A percentile compares a stretch with the other conserved stretches of the same genome.
Conservation (phyloP, 179 eudicot species). For the Beta corolliflora region DNA sequence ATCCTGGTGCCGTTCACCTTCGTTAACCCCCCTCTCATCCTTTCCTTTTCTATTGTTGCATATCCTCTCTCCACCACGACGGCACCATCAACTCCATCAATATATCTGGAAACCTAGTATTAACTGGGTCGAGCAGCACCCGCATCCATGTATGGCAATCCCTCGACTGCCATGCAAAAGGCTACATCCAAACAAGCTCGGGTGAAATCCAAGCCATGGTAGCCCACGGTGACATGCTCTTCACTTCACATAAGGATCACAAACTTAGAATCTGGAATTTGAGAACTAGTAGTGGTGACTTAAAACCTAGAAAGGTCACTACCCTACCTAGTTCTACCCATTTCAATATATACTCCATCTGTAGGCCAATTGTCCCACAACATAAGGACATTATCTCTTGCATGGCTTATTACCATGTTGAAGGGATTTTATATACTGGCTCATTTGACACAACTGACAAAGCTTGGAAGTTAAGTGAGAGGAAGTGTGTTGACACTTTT, state of each 20-base stretch:
- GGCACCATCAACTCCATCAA: slow-evolving; percentile 46
- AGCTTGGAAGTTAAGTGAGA: slow-evolving; percentile 52
- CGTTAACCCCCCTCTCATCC: slow-evolving; percentile 38
- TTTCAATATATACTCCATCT: slow-evolving; percentile 1
- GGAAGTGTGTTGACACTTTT: slow-evolving; percentile 51
- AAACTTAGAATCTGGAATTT: slow-evolving; percentile 48
- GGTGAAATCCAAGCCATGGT: slow-evolving; percentile 49
- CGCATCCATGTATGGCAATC: slow-evolving; percentile 54
- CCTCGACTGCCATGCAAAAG: slow-evolving; percentile 49
- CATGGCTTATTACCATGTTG: slow-evolving; percentile 59
- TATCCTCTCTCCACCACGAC: slow-evolving; percentile 49
- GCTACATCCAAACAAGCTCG: slow-evolving; percentile 39
- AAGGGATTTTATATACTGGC: slow-evolving; percentile 55
- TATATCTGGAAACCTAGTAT: slow-evolving; percentile 34
- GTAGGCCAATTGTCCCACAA: slow-evolving; percentile 10
- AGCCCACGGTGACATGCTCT: slow-evolving; percentile 44
- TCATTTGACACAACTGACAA: slow-evolving; percentile 54
- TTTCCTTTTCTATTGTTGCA: slow-evolving; percentile 49
- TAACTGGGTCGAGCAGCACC: slow-evolving; percentile 54
- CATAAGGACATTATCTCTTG: slow-evolving; percentile 54
- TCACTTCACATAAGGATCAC: slow-evolving; percentile 54
- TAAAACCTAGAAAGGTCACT: slow-evolving; percentile 12
- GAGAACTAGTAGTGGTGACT: neutral
- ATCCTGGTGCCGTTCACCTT: slow-evolving; percentile 42
- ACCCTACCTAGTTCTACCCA: slow-evolving; percentile 6